Conservation (phyloP, 2,329 filamentous ascomycete species). For the Trichophyton rubrum region DNA sequence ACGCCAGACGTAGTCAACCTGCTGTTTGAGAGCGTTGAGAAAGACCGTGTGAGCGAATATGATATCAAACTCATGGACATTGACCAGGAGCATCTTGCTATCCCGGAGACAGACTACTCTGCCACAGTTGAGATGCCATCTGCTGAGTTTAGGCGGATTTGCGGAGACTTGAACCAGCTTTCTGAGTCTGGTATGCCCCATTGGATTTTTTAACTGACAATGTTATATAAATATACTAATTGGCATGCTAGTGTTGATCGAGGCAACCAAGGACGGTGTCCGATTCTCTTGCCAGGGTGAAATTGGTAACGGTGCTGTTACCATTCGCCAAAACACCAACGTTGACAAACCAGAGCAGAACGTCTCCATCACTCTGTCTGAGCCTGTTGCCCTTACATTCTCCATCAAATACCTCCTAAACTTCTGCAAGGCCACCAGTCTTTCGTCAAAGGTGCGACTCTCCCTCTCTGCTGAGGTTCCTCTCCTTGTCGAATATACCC, state of each 20-base stretch:
- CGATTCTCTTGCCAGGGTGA: constrained; percentile 90
- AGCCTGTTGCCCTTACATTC: constrained; percentile 90
- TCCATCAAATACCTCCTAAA: constrained; percentile 99
- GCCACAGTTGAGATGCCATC: constrained; percentile 83
- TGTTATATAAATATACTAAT: neutral
- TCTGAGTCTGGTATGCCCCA: constrained; percentile 78
- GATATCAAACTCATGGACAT: constrained; percentile 99
- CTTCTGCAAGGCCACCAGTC: constrained; percentile 93
- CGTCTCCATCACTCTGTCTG: constrained; percentile 78
- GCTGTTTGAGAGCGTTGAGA: constrained; percentile 79
- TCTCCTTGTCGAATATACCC: constrained; percentile 79
- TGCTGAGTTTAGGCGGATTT: constrained; percentile 85
- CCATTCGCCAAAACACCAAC: constrained; percentile 74
- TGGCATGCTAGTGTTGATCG: constrained; percentile 61
- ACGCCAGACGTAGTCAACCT: constrained; percentile 91
- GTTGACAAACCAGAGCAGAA: constrained; percentile 79
- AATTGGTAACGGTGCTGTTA: constrained; percentile 90
- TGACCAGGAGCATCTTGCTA: constrained; percentile 97
- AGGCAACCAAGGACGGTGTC: constrained; percentile 92
- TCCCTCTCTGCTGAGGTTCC: constrained; percentile 94
- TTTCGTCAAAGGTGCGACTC: constrained; percentile 74
- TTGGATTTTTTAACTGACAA: too few relatives aligned
- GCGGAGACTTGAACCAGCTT: constrained; percentile 77
- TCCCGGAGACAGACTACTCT: constrained; percentile 97
- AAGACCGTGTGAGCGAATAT: constrained; percentile 92